Conservation (phyloP, 2,329 filamentous ascomycete genomes). For the Ramularia endophylla region DNA sequence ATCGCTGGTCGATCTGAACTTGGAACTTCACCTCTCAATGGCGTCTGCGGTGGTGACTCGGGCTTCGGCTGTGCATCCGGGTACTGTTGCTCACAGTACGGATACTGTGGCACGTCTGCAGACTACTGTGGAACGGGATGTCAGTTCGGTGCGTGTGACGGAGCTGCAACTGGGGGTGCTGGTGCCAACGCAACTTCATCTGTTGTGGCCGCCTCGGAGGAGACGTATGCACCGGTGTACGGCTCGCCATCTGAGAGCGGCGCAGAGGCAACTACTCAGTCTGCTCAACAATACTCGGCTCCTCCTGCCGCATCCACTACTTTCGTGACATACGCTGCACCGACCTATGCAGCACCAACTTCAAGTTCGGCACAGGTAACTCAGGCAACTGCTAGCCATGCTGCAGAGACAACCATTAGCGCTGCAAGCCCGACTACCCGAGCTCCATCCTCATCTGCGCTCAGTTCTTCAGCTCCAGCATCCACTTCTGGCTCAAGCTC, state of each 20-base stretch:
- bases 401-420: no score
- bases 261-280: neutral
- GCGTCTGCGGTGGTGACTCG: constrained; percentile 17
- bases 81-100: constrained; percentile 21
- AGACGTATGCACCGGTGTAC: no score
- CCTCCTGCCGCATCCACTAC: constrained; percentile 4
- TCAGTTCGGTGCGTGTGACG: constrained; percentile 18
- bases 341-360: constrained; percentile 1
- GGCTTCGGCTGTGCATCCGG: constrained; percentile 17
- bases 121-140: constrained; percentile 24
- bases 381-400: no score
- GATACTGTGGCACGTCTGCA: constrained; percentile 19
- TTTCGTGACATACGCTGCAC: no score
- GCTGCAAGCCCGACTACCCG: no score
- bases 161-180: constrained; percentile 3
- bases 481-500: constrained; percentile 5
- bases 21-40: constrained; percentile 10
- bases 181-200: constrained; percentile 1
- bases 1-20: constrained; percentile 17
- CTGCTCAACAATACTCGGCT: constrained; percentile 2
- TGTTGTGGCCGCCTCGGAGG: no score
- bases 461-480: constrained; percentile 6
- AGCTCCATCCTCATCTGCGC: constrained; percentile 1
- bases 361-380: no score
- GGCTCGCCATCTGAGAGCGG: neutral